Evolutionary conservation across 2,329 filamentous ascomycete genomes (phyloP), one percentile per base, ranked within the genome.

Genomic region (Pyrenochaeta sp.): DNA sequence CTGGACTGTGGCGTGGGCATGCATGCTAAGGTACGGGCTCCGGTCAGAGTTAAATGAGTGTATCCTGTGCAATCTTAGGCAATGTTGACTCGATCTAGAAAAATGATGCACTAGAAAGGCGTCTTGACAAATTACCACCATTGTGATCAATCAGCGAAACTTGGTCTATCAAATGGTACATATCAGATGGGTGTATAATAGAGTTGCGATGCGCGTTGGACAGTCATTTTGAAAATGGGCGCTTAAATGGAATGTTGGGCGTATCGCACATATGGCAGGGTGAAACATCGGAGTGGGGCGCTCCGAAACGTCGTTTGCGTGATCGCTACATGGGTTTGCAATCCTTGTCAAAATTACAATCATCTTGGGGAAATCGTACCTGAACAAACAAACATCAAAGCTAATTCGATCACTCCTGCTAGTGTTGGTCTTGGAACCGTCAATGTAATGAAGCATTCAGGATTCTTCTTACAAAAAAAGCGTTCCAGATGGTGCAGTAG

Each of bases 221-320:
- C 20, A 7, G 35, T 37, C 5, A 21, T 20, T 7, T 10, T 11
- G 7, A 37, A 21, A 12, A 23, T 27, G 10, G 4, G 18, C 14
- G 23, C 11, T 29, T 21, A 18, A n/a, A 23, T 39, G 40, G 6
- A n/a, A 11, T 31, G 40, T n/a, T 42, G 40, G 23, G 23, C 36
- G 36, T 14, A n/a, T 15, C 15, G 6, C n/a, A 46, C 31, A 37
- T 49, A 44, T 49, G 62, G 50, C 32, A 54, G 11, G 44, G 52
- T 58, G 59, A 62, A 64, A 67, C 61, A 17, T 47, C 33, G 32
- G 46, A 53, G 61, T 59, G 60, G 56, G 58, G 56, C 63, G 20
- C 40, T 10, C 29, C 56, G 59, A 68, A 68, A 68, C 65, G 46
- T 40, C 40, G 41, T 45, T n/a, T 57, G 65, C 49, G 45, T 49